Evolutionary conservation across 768 basidiomycete genomes (phyloP).

Genomic region (Mrakia blollopis): DNA sequence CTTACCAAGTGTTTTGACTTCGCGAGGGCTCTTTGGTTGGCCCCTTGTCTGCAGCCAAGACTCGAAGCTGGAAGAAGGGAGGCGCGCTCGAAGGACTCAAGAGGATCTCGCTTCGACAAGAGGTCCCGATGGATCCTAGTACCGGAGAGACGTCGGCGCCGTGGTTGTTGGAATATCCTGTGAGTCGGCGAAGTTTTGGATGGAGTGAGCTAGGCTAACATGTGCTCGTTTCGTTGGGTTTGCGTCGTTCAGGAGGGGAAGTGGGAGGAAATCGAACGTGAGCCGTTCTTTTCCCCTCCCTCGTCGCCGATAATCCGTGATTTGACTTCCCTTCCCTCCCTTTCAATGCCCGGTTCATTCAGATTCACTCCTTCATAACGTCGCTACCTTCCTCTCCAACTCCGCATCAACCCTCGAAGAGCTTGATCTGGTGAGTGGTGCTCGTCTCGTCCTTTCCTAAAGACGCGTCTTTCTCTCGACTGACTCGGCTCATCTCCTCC

Average conservation of each 20-base stretch:
- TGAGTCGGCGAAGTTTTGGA: neutral
- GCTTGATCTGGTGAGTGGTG: neutral
- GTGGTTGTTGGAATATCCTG: neutral
- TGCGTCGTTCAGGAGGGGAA: neutral
- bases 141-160: neutral
- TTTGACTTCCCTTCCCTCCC: too few relatives aligned
- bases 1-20: too few relatives aligned
- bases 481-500: neutral
- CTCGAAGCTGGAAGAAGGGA: slow-evolving; percentile 7
- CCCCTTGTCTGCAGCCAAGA: neutral
- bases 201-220: neutral
- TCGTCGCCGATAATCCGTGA: too few relatives aligned
- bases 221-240: neutral
- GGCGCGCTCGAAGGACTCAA: slow-evolving; percentile 1
- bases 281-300: neutral
- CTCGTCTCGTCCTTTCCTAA: neutral
- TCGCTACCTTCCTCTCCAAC: neutral
- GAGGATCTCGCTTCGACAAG: neutral
- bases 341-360: neutral
- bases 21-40: too few relatives aligned
- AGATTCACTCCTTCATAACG: neutral
- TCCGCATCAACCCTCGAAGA: neutral
- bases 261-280: neutral
- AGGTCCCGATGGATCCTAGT: neutral
- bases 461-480: neutral